Conservation (phyloP, 2,329 filamentous ascomycete genomes). For the Apiospora aurea region DNA sequence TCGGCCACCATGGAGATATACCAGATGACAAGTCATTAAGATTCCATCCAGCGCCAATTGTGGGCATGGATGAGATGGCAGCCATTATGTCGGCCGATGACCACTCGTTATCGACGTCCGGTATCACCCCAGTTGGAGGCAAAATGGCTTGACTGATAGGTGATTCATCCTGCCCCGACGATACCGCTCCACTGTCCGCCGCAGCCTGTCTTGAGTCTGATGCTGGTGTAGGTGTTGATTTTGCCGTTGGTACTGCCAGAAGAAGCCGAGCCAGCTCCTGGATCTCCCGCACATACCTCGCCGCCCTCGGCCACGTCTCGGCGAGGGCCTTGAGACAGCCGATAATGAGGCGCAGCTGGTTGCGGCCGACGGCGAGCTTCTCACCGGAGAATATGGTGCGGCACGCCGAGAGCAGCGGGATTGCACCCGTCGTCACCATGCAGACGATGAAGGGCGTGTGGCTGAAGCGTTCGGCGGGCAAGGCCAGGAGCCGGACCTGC, state of each 20-base stretch:
- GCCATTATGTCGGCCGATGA: background rate
- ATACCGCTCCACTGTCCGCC: too few species aligned
- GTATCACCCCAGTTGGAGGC: background rate
- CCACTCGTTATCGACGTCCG: background rate
- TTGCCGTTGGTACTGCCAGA: background rate
- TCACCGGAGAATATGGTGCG: slow-evolving; percentile 42
- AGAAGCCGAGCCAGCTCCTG: slow-evolving; percentile 45
- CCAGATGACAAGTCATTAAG: background rate
- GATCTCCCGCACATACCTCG: slow-evolving; percentile 47
- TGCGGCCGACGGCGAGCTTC: slow-evolving; percentile 45
- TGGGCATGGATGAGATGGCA: background rate
- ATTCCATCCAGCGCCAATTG: background rate
- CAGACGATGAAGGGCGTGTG: slow-evolving; percentile 50
- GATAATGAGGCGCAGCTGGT: slow-evolving; percentile 51
- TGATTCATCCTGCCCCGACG: background rate
- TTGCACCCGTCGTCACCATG: slow-evolving; percentile 48
- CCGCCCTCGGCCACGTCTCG: slow-evolving; percentile 46
- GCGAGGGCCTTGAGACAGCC: slow-evolving; percentile 48
- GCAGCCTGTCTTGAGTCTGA: background rate
- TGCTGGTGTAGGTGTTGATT: background rate
- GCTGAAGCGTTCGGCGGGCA: slow-evolving; percentile 43
- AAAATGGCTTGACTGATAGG: background rate
- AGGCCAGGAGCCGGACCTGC: slow-evolving; percentile 47
- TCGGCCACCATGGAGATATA: background rate
- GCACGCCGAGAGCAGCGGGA: slow-evolving; percentile 47